Percentiles rank a stretch among this genome's conserved stretches.
phyloP scores from a whole-genome alignment of 345 rosid genomes.

The Microthlaspi erraticum region DNA sequence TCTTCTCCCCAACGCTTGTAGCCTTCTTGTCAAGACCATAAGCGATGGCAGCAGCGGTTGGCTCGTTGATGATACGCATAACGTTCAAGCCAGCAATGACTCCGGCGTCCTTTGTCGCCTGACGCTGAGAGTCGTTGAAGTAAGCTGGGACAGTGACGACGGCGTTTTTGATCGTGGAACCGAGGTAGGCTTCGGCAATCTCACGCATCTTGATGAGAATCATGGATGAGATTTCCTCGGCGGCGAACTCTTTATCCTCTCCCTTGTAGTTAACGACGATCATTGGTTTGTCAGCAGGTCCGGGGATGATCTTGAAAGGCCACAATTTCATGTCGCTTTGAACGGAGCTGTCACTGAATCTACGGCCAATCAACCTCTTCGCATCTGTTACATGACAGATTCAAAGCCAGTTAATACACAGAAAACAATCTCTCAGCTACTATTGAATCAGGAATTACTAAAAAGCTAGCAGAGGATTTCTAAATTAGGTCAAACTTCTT shows the following conservation, averaged over 20 bases:
- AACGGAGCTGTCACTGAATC: slow-evolving; percentile 64
- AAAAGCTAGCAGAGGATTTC: not conserved
- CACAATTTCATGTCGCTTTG: slow-evolving; percentile 67
- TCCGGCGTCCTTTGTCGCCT: slow-evolving; percentile 75
- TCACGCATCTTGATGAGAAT: slow-evolving; percentile 83
- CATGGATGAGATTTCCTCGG: slow-evolving; percentile 82
- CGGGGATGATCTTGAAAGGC: slow-evolving; percentile 68
- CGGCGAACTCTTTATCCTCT: slow-evolving; percentile 68
- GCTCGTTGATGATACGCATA: slow-evolving; percentile 76
- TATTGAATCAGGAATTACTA: too few relatives aligned
- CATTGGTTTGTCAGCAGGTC: slow-evolving; percentile 74
- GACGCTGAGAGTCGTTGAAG: slow-evolving; percentile 76
- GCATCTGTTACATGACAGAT: slow-evolving; percentile 54
- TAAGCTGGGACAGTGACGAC: slow-evolving; percentile 80
- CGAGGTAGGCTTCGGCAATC: slow-evolving; percentile 76
- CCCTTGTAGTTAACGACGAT: slow-evolving; percentile 64
- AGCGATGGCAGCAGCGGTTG: slow-evolving; percentile 83
- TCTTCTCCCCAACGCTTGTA: slow-evolving; percentile 68
- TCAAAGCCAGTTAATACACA: not conserved
- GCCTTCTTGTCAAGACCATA: slow-evolving; percentile 83
- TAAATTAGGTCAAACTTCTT: not conserved
- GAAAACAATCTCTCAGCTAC: not conserved
- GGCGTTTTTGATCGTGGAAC: slow-evolving; percentile 59
- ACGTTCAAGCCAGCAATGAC: slow-evolving; percentile 77
- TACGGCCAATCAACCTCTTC: slow-evolving; percentile 74